Percentiles rank a stretch among this genome's conserved stretches.
Evolutionary conservation across 345 rosid species (phyloP).

Genomic region (Lumnitzera racemosa): DNA sequence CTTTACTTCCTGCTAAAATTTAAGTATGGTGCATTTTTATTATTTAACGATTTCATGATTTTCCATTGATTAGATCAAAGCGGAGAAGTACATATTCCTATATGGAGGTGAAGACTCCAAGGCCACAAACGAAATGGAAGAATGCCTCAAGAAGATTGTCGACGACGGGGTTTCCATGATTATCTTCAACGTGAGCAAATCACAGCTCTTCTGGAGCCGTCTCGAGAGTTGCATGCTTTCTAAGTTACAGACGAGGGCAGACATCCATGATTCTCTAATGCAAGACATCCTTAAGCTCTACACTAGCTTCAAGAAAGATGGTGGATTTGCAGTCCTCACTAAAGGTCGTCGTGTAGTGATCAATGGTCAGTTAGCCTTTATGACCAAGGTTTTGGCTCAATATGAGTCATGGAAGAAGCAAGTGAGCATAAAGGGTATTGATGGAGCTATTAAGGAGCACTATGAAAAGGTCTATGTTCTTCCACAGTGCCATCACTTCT

Average conservation of each 20-base stretch:
- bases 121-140: background rate
- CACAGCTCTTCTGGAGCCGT: conserved; percentile 5
- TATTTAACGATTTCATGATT: too few species aligned
- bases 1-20: too few species aligned
- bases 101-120: conserved; percentile 14
- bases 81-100: conserved; percentile 2
- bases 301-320: conserved; percentile 10
- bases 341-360: conserved; percentile 6
- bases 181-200: background rate
- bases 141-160: background rate
- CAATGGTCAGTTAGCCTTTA: background rate
- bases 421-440: conserved; percentile 3
- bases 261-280: conserved; percentile 1
- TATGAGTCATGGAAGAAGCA: conserved; percentile 14
- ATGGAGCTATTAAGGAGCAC: conserved; percentile 6
- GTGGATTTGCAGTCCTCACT: conserved; percentile 3
- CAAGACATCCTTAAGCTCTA: conserved; percentile 8
- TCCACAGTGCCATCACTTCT: conserved; percentile 8
- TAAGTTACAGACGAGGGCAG: background rate
- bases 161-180: background rate
- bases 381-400: background rate
- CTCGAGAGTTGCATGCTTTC: conserved; percentile 7
- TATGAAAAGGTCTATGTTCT: background rate
- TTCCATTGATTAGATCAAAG: conserved; percentile 1
- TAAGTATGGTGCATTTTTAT: too few species aligned